phyloP scores from a whole-genome alignment of 192 early-diverging fungal species.

The Coemansia sp. region DNA sequence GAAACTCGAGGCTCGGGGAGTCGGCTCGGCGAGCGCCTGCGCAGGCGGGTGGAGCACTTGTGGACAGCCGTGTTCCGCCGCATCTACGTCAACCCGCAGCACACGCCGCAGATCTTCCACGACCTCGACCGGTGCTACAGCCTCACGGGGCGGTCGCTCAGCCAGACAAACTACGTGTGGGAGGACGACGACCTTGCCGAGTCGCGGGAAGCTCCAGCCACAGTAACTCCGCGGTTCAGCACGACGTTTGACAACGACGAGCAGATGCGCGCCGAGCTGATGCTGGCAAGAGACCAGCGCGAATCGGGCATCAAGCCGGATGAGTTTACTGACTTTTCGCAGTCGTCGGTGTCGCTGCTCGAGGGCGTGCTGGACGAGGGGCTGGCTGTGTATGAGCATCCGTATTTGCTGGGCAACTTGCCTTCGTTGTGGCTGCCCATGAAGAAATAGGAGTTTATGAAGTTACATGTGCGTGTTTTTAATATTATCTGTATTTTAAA shows the following conservation, averaged over 20 bases:
- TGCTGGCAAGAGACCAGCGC: constrained; percentile 58
- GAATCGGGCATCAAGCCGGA: constrained; percentile 63
- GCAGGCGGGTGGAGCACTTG: background rate
- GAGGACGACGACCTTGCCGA: background rate
- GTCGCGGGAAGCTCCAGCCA: background rate
- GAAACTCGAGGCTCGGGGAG: constrained; percentile 20
- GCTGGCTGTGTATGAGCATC: constrained; percentile 65
- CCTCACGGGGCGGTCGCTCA: constrained; percentile 12
- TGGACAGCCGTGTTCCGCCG: constrained; percentile 30
- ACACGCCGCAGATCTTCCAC: constrained; percentile 21
- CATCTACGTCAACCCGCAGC: constrained; percentile 50
- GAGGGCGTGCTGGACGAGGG: constrained; percentile 72
- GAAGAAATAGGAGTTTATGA: background rate
- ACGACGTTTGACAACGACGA: constrained; percentile 27
- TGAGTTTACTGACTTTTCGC: constrained; percentile 67
- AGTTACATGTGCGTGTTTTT: background rate
- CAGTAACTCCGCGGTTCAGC: constrained; percentile 33
- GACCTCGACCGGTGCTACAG: constrained; percentile 45
- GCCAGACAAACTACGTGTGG: constrained; percentile 8
- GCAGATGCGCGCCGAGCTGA: constrained; percentile 40
- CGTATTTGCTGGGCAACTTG: constrained; percentile 63
- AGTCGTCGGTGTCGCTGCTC: constrained; percentile 71
- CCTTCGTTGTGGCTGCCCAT: constrained; percentile 75
- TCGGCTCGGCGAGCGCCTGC: constrained; percentile 8
- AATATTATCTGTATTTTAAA: constrained; percentile 1